phyloP scores from a whole-genome alignment of 345 rosid genomes.

The Pelargonium nanum region DNA sequence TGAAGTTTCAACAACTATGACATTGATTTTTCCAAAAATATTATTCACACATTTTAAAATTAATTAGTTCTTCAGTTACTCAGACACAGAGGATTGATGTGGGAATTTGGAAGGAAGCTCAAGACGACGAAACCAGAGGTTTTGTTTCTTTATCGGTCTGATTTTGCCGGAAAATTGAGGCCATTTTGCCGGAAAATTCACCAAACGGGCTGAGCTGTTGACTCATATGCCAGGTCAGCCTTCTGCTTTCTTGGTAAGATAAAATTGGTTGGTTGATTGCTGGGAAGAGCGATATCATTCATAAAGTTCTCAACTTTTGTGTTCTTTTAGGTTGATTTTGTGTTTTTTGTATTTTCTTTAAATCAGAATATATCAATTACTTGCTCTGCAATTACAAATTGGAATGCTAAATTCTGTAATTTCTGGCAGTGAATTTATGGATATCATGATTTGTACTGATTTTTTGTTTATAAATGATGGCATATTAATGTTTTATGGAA shows the following conservation, averaged over 20 bases:
- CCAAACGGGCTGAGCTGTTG: neutral
- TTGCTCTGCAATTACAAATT: too few species aligned
- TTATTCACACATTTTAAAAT: too few species aligned
- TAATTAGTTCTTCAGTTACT: neutral
- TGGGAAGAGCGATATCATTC: neutral
- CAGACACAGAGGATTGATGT: neutral
- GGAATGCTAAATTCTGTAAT: too few species aligned
- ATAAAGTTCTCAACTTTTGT: neutral
- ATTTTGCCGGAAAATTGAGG: neutral
- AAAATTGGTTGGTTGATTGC: neutral
- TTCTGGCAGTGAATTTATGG: too few species aligned
- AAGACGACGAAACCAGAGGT: neutral
- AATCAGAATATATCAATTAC: too few species aligned
- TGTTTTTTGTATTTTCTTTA: too few species aligned
- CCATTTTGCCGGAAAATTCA: neutral
- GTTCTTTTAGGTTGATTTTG: too few species aligned
- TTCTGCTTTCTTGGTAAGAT: neutral
- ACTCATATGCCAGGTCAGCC: neutral
- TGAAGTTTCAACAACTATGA: too few species aligned
- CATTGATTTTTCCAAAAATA: neutral
- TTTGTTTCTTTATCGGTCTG: neutral
- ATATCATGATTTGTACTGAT: too few species aligned
- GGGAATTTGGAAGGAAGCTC: too few species aligned
- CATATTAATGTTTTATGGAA: too few species aligned
- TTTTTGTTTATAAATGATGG: too few species aligned